Percentiles rank a stretch among this genome's conserved stretches.
Conservation (phyloP, 495 filamentous ascomycete genomes). For the Thermochaetoides thermophila region DNA sequence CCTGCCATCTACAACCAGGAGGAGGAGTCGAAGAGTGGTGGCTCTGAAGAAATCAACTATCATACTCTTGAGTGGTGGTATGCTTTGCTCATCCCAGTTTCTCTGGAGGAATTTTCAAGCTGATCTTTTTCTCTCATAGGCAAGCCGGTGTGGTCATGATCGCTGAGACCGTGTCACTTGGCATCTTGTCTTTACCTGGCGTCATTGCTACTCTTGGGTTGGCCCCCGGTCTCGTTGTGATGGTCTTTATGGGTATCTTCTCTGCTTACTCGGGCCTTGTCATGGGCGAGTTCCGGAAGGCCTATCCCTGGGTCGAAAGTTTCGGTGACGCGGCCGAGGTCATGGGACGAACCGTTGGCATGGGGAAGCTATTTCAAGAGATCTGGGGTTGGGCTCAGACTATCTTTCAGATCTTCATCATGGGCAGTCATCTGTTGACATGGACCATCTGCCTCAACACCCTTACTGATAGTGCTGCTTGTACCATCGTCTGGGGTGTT, state of each 20-base stretch:
- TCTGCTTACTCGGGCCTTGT: conserved; percentile 9
- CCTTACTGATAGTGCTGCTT: conserved; percentile 5
- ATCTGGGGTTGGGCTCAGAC: conserved; percentile 11
- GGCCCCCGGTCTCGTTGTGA: conserved; percentile 5
- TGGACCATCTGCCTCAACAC: conserved; percentile 14
- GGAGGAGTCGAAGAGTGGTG: neutral
- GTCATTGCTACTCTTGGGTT: conserved; percentile 9
- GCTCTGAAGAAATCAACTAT: conserved; percentile 7
- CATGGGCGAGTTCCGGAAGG: conserved; percentile 11
- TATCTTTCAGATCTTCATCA: conserved; percentile 10
- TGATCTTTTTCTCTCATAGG: conserved; percentile 5
- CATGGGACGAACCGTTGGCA: conserved; percentile 9
- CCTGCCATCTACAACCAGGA: neutral
- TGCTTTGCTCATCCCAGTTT: neutral
- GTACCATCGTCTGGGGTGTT: conserved; percentile 12
- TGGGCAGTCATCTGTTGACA: conserved; percentile 11
- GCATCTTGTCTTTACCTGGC: conserved; percentile 10
- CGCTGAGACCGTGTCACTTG: conserved; percentile 11
- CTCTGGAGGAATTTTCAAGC: neutral
- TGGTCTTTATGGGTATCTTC: conserved; percentile 7
- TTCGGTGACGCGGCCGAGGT: conserved; percentile 11
- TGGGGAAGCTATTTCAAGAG: conserved; percentile 8
- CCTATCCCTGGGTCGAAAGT: conserved; percentile 7
- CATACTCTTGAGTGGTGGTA: conserved; percentile 11
- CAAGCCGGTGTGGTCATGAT: conserved; percentile 11